Evolutionary conservation across 441 rosid species (phyloP), one percentile per base, ranked within the genome.

Genomic region (Erodium moschatum): DNA sequence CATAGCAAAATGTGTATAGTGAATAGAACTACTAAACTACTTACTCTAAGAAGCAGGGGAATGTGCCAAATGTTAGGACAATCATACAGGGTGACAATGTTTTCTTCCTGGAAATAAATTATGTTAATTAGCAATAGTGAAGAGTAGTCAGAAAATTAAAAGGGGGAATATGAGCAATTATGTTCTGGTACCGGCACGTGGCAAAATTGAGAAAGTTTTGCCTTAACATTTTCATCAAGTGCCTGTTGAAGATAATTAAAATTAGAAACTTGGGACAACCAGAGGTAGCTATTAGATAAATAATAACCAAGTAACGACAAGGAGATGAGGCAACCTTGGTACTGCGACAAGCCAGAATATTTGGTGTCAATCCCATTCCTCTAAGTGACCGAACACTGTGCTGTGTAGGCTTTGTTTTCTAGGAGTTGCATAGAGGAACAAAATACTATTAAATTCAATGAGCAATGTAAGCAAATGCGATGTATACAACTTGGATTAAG

Each of bases 331-430:
- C 61, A 74, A 87, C 97, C 88, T 48, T 75, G 76, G 96, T 82
- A 74, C 96, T 89, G 65, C 97, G 90, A 83, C 98, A 91, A 81
- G 93, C 97, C 79, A 91, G 78, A 70, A 94, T 88, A 71, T 89
- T 69, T 16, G 98, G 98, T 33, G 87, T 81, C 90, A 94, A 84
- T 13, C 98, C 97, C 75, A 89, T 83, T 62, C 91, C 86, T 79
- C 96, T 82, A 9, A 91, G 87, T 38, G 87, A 90, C 50, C 91
- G 83, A 65, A 91, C 96, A 67, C 97, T 91, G 66, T 91, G 97
- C 77, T 93, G 98, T 7, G 98, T 93, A 62, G 98, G 97, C 78
- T 93, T 93, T 64, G 98, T 91, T 87, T 93, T 93, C 97, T 94
- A 85, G 73, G 81, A 74, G 10, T 64, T 50, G 70, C 35, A 74